Conservation (phyloP, 1,284 basidiomycete species). For the Coniferiporia sulphurascens region DNA sequence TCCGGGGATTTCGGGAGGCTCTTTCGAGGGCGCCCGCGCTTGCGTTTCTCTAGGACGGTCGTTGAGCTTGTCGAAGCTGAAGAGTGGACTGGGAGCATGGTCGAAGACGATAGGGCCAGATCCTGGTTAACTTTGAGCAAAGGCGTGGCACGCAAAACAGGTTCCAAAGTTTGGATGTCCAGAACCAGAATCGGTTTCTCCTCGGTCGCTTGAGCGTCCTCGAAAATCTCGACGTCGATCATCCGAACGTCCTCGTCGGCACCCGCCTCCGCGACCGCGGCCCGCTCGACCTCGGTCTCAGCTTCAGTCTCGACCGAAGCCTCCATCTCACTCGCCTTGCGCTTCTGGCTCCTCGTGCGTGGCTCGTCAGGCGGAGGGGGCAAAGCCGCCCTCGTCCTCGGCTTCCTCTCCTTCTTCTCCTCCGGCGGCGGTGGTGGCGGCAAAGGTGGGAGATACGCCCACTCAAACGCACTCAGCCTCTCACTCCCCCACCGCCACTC, state of each 20-base stretch:
- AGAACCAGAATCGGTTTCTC: too few species aligned
- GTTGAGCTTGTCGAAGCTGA: not conserved
- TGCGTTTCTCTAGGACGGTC: not conserved
- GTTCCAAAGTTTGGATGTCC: not conserved
- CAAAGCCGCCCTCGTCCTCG: too few species aligned
- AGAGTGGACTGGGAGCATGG: not conserved
- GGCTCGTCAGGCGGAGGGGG: not conserved
- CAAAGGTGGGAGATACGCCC: not conserved
- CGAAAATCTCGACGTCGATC: not conserved
- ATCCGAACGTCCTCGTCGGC: not conserved
- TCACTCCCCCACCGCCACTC: not conserved
- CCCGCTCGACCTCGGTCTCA: not conserved
- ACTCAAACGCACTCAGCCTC: not conserved
- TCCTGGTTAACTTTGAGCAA: not conserved
- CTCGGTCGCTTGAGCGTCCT: too few species aligned
- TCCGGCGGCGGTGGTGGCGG: not conserved
- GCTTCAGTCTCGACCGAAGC: not conserved
- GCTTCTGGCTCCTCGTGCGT: not conserved
- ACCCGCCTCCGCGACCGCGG: not conserved
- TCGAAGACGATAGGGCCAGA: not conserved
- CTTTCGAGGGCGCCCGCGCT: slow-evolving; percentile 6
- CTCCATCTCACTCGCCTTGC: not conserved
- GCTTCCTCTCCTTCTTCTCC: too few species aligned
- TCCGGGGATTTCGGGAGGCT: too few species aligned
- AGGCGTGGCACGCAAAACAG: not conserved